phyloP scores from a whole-genome alignment of 495 filamentous ascomycete genomes.

The Aspergillus nidulans region DNA sequence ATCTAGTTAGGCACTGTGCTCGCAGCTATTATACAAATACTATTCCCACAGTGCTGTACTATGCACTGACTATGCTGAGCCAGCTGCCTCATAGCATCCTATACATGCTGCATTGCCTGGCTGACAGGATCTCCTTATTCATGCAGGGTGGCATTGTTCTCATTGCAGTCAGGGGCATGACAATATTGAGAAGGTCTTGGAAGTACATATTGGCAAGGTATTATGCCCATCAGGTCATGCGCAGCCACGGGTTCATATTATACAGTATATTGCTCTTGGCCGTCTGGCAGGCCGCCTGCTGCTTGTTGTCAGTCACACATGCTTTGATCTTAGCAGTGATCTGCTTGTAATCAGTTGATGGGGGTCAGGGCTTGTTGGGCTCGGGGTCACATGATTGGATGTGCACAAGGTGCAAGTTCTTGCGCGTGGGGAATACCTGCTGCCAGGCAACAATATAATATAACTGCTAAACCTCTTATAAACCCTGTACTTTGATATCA shows the following conservation, averaged over 20 bases:
- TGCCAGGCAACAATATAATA: neutral
- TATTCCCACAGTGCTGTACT: neutral
- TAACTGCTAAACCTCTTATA: no score
- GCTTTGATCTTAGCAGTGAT: neutral
- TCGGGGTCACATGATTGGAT: constrained; percentile 4
- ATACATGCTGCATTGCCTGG: no score
- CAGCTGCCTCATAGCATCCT: constrained; percentile 5
- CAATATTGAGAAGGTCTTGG: neutral
- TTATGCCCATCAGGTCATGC: constrained; percentile 3
- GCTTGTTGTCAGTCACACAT: neutral
- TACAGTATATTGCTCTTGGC: neutral
- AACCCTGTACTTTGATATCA: no score
- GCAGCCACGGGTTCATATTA: constrained; percentile 12
- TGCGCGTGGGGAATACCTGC: neutral
- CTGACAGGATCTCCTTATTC: neutral
- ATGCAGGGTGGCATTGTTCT: no score
- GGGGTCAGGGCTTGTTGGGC: neutral
- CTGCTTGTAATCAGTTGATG: neutral
- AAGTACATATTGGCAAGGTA: neutral
- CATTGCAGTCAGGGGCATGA: no score
- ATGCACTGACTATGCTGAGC: constrained; percentile 8
- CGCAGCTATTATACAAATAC: constrained; percentile 1
- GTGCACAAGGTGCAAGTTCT: neutral
- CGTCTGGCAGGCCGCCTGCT: constrained; percentile 3
- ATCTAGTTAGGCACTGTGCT: neutral